Evolutionary conservation across 1,284 basidiomycete genomes (phyloP), one percentile per base, ranked within the genome.

Genomic region (Neonothopanus nambi): DNA sequence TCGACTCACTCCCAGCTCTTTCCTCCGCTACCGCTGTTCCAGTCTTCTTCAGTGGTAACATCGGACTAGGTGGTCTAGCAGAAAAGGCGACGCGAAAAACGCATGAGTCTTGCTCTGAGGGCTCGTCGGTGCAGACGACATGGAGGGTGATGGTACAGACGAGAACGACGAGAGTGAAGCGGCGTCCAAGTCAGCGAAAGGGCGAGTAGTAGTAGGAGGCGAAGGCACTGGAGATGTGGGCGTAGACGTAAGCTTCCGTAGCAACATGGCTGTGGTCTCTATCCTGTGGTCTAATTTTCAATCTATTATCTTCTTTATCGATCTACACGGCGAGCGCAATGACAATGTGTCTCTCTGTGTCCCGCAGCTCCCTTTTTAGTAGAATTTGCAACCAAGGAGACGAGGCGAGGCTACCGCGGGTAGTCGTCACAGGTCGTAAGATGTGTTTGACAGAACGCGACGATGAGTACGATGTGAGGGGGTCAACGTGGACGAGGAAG

Each of bases 61-160:
- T 53, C 21, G 63, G 62, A 13, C 58, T 65, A 1, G 63, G 57
- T 1, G 66, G 63, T 5, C 63, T 52, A 3, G 68, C 61, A 11
- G 70, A 62, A 61, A 76, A 78, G 0, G 71, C 8, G 74, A 74
- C 18, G 72, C 53, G 48, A 63, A 64, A 55, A 63, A 62, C 11
- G 63, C 61, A 43, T 60, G 53, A 2, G 62, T 64, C 52, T 64
- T 64, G 54, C 51, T 54, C 42, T 38, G 23, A 1, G 55, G 38
- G 28, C 45, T 41, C 8, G 28, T 21, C 21, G 48, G 48, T 17
- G 24, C 48, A 3, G 57, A 46, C 13, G 54, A 52, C 18, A 48
- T 48, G 5, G 48, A 51, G 18, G 49, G 39, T 17, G 46, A 48
- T 30, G 52, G 48, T 21, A 44, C 50, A 53, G 51, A 47, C 9